phyloP scores from a whole-genome alignment of 2,329 filamentous ascomycete species.

The Drechmeria coniospora region DNA sequence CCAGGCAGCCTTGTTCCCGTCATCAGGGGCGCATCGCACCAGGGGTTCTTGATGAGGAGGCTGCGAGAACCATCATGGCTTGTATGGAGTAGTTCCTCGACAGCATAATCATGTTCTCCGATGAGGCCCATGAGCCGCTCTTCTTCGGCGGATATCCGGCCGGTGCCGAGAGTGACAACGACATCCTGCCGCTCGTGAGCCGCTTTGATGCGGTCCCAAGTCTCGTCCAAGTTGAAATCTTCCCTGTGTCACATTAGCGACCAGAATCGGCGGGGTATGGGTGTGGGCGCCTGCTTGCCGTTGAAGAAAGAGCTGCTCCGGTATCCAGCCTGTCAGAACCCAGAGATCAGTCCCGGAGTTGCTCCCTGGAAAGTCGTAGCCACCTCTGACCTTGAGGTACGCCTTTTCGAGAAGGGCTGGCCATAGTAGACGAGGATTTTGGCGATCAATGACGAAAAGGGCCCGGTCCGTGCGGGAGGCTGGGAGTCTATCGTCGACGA shows the following conservation, averaged over 20 bases:
- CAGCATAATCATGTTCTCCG: constrained; percentile 85
- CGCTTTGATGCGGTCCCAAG: constrained; percentile 64
- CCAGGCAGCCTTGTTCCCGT: constrained; percentile 25
- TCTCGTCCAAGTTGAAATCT: constrained; percentile 56
- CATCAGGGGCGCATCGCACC: constrained; percentile 63
- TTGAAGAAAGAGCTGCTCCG: constrained; percentile 85
- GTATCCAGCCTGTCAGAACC: constrained; percentile 90
- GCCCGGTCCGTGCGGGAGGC: constrained; percentile 58
- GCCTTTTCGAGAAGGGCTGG: constrained; percentile 90
- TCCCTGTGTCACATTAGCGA: constrained; percentile 33
- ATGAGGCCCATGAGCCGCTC: constrained; percentile 71
- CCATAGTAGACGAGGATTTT: constrained; percentile 72
- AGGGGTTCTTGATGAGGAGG: constrained; percentile 87
- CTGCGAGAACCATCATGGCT: constrained; percentile 42
- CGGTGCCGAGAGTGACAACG: constrained; percentile 80
- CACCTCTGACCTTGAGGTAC: constrained; percentile 86
- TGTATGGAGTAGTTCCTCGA: constrained; percentile 58
- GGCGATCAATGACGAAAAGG: constrained; percentile 76
- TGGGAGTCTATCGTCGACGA: constrained; percentile 80
- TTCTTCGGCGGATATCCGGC: constrained; percentile 60
- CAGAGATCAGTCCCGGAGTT: constrained; percentile 93
- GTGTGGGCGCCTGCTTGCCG: constrained; percentile 24
- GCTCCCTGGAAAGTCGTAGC: constrained; percentile 94
- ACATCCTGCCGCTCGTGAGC: constrained; percentile 68
- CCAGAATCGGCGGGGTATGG: too few species aligned